These are phyloP conservation scores for Metschnikowia cerradonensis DNA, from an alignment of 805 yeast species.

Conservation along the genomic window DNA sequence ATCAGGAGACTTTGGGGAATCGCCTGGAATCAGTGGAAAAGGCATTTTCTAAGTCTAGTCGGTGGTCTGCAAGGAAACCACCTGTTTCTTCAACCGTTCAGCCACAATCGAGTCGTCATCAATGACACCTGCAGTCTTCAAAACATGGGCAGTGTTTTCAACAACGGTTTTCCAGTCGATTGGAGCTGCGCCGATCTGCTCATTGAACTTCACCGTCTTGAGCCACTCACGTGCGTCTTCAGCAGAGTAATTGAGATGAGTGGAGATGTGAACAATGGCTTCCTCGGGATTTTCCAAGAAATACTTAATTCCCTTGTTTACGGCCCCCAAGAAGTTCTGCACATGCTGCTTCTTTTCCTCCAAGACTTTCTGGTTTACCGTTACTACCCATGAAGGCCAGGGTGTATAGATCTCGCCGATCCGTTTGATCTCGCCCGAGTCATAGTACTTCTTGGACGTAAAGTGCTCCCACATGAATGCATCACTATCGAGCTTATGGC, in stretches of 20 bases:
- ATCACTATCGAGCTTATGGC: constrained; percentile 47
- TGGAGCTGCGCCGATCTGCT: constrained; percentile 32
- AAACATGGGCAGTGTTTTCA: constrained; percentile 50
- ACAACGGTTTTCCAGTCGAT: constrained; percentile 50
- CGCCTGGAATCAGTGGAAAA: too few species aligned
- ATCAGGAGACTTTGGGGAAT: too few species aligned
- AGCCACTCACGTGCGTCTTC: constrained; percentile 83
- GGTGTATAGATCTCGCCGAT: constrained; percentile 91
- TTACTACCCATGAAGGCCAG: constrained; percentile 93
- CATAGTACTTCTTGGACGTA: constrained; percentile 83
- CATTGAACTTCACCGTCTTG: constrained; percentile 65
- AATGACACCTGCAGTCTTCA: constrained; percentile 62
- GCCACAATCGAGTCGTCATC: constrained; percentile 26
- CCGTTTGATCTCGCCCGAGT: constrained; percentile 69
- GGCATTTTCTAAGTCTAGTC: neutral
- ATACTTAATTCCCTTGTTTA: constrained; percentile 65
- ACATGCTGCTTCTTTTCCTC: constrained; percentile 21
- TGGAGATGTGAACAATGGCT: constrained; percentile 59
- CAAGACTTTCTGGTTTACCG: constrained; percentile 43
- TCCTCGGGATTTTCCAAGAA: constrained; percentile 59
- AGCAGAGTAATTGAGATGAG: constrained; percentile 67
- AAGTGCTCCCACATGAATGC: constrained; percentile 97
- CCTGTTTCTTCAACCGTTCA: constrained; percentile 24
- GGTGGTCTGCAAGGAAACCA: constrained; percentile 9
- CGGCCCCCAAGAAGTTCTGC: constrained; percentile 45